These are phyloP conservation scores for Debaryomyces prosopidis DNA, from an alignment of 805 yeast species.

Conservation along the genomic window DNA sequence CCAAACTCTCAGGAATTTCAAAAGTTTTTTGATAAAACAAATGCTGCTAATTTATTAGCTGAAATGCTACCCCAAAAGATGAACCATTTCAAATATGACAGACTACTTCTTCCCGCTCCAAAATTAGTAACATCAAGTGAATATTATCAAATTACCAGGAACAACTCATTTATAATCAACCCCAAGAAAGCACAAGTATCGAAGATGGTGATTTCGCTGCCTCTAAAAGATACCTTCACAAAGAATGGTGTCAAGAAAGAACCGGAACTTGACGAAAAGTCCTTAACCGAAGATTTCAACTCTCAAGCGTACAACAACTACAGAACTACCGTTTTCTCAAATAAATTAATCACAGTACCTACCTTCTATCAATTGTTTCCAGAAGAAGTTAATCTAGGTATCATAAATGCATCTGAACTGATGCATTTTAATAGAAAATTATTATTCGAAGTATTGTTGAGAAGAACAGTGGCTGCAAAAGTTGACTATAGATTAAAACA, in stretches of 20 bases:
- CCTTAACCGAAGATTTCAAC: constrained; percentile 7
- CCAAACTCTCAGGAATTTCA: constrained; percentile 17
- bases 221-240: constrained; percentile 14
- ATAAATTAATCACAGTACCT: constrained; percentile 21
- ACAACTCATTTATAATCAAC: neutral
- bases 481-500: constrained; percentile 33
- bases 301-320: constrained; percentile 29
- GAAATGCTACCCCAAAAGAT: constrained; percentile 30
- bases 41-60: constrained; percentile 21
- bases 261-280: constrained; percentile 4
- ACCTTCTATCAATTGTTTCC: constrained; percentile 30
- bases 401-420: constrained; percentile 24
- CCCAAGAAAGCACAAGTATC: neutral
- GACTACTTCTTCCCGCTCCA: constrained; percentile 16
- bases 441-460: constrained; percentile 36
- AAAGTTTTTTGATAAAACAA: constrained; percentile 16
- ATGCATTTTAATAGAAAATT: constrained; percentile 29
- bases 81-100: constrained; percentile 23
- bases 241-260: constrained; percentile 10
- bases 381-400: constrained; percentile 20
- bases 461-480: constrained; percentile 44
- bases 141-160: neutral
- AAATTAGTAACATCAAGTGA: constrained; percentile 2
- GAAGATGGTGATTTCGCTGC: constrained; percentile 12
- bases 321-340: constrained; percentile 24